Conservation (phyloP, 1,284 basidiomycete species). For the Boletus calvinii region DNA sequence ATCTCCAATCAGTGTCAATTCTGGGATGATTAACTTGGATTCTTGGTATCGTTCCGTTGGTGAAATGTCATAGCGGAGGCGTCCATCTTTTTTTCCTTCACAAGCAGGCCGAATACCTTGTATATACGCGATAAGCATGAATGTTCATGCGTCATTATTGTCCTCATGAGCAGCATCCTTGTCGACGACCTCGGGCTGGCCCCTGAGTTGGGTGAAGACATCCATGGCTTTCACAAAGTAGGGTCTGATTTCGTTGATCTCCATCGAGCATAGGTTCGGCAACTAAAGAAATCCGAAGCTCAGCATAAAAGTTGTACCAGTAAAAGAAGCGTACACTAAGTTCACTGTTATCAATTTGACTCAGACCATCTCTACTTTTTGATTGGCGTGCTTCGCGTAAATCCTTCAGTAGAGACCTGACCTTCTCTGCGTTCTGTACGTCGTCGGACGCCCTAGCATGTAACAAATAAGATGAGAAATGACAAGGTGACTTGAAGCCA, state of each 20-base stretch:
- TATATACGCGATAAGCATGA: background rate
- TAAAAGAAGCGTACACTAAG: conserved; percentile 60
- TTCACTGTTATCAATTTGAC: conserved; percentile 69
- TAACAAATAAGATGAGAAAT: background rate
- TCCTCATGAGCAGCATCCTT: conserved; percentile 9
- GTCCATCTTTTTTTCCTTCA: background rate
- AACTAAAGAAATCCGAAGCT: conserved; percentile 49
- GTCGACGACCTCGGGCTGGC: conserved; percentile 27
- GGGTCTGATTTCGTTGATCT: conserved; percentile 89
- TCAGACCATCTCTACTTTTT: conserved; percentile 85
- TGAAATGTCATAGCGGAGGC: conserved; percentile 1
- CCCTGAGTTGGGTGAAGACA: conserved; percentile 47
- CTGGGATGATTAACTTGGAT: background rate
- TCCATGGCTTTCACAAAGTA: conserved; percentile 86
- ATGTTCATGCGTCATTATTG: conserved; percentile 10
- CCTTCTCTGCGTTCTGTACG: conserved; percentile 74
- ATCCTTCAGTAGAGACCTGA: conserved; percentile 88
- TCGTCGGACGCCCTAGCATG: conserved; percentile 83
- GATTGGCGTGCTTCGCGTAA: conserved; percentile 92
- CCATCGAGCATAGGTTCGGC: conserved; percentile 84
- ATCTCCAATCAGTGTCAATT: background rate
- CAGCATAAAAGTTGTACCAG: background rate
- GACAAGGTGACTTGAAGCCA: background rate
- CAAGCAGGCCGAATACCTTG: background rate
- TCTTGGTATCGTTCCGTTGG: background rate